Percentiles rank a stretch among this genome's conserved stretches.
These are phyloP conservation scores for Eucalyptus pauciflora DNA, from an alignment of 345 rosid genomes.

Conservation along the genomic window DNA sequence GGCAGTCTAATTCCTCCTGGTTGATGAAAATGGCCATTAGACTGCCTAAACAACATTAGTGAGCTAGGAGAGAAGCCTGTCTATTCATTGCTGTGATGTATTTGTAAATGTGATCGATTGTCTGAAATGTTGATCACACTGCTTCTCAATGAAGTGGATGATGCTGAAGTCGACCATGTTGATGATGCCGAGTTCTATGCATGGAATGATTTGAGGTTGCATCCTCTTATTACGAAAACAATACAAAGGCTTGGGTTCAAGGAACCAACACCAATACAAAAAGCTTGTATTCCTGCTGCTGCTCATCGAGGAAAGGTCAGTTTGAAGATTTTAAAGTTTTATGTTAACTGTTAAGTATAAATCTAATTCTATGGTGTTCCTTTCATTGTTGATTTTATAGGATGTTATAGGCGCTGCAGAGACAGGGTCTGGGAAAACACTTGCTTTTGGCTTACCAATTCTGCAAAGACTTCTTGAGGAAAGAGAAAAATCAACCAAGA, in stretches of 20 bases:
- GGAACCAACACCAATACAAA: conserved; percentile 90
- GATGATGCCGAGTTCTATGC: conserved; percentile 51
- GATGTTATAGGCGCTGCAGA: conserved; percentile 97
- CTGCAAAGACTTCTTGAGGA: conserved; percentile 89
- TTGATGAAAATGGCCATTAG: not conserved
- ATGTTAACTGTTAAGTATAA: not conserved
- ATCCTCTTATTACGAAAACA: conserved; percentile 71
- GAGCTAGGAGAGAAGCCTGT: not conserved
- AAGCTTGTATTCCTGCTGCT: conserved; percentile 80
- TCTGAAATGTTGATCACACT: not conserved
- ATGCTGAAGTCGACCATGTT: conserved; percentile 28
- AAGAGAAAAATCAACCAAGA: conserved; percentile 45
- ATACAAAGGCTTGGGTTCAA: conserved; percentile 65
- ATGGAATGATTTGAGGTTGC: conserved; percentile 83
- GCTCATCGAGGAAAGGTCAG: conserved; percentile 95
- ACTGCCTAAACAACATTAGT: not conserved
- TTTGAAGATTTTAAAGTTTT: not conserved
- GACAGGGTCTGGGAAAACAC: conserved; percentile 98
- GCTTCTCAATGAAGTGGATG: conserved; percentile 11
- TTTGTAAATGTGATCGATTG: not conserved
- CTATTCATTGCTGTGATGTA: not conserved
- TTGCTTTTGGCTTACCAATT: conserved; percentile 96
- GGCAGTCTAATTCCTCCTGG: not conserved
- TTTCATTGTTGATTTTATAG: conserved; percentile 20
- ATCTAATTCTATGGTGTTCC: not conserved